Evolutionary conservation across 331 rosid species (phyloP).

Genomic region (Stylosanthes scabra): DNA sequence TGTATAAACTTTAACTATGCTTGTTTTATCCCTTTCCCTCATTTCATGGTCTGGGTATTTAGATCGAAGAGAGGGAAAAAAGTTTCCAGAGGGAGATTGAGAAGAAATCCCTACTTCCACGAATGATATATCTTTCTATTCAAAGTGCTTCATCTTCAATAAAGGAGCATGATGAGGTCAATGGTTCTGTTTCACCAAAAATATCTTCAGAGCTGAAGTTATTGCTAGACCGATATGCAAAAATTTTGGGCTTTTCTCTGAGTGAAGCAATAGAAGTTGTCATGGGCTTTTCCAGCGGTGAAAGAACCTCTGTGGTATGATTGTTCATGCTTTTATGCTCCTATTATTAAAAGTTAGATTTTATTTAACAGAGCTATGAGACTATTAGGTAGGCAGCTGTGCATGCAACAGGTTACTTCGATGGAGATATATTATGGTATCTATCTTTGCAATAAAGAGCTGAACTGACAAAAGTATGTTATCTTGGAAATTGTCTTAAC

Average conservation of each 20-base stretch:
- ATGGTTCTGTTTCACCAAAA: constrained; percentile 64
- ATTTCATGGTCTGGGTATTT: constrained; percentile 43
- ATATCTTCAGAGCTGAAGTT: constrained; percentile 69
- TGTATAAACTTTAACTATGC: constrained; percentile 6
- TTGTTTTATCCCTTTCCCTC: constrained; percentile 18
- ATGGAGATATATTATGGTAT: background rate
- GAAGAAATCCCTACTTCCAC: constrained; percentile 91
- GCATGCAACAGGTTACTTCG: constrained; percentile 3
- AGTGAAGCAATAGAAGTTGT: constrained; percentile 69
- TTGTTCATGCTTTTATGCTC: constrained; percentile 30
- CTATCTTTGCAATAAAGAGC: constrained; percentile 19
- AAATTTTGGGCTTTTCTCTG: constrained; percentile 73
- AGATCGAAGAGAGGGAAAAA: constrained; percentile 73
- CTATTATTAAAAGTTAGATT: constrained; percentile 1
- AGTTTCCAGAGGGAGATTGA: constrained; percentile 68
- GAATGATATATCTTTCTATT: constrained; percentile 88
- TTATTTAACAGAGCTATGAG: constrained; percentile 17
- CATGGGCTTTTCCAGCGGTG: constrained; percentile 54
- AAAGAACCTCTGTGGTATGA: constrained; percentile 67
- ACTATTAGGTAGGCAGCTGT: background rate
- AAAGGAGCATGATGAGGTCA: constrained; percentile 72
- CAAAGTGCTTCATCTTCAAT: constrained; percentile 73
- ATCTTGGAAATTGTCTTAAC: background rate
- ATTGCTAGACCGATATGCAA: constrained; percentile 80
- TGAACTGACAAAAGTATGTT: constrained; percentile 1